Evolutionary conservation across 345 rosid species (phyloP).

Genomic region (Gynandropsis gynandra): DNA sequence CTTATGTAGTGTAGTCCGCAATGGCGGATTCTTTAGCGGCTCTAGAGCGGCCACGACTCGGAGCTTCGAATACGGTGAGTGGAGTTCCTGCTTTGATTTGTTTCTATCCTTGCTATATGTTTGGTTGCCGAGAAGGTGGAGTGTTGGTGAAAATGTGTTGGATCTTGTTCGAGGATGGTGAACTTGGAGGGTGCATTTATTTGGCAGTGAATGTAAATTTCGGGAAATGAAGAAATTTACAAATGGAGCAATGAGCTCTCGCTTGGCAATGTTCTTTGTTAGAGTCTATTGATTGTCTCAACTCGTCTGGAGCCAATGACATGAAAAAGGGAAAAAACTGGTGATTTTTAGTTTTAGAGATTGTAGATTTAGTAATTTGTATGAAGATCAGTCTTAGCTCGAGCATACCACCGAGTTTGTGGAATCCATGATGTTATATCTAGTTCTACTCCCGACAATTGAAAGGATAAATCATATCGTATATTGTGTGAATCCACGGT

Average conservation of each 20-base stretch:
- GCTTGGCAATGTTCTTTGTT: not conserved
- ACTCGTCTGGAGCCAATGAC: too few relatives aligned
- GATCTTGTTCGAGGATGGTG: not conserved
- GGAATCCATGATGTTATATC: too few relatives aligned
- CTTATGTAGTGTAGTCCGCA: slow-evolving; percentile 17
- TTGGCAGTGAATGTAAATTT: not conserved
- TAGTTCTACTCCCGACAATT: too few relatives aligned
- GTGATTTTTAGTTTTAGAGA: too few relatives aligned
- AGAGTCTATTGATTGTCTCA: not conserved
- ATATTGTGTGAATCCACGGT: too few relatives aligned
- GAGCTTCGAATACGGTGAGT: slow-evolving; percentile 61
- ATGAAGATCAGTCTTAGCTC: too few relatives aligned
- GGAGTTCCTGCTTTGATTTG: not conserved
- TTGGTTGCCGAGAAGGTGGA: slow-evolving; percentile 15
- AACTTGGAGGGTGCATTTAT: not conserved
- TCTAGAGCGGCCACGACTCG: slow-evolving; percentile 62
- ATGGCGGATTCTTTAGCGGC: slow-evolving; percentile 80
- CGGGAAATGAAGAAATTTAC: not conserved
- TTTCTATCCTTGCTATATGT: slow-evolving; percentile 8
- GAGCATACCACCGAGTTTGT: too few relatives aligned
- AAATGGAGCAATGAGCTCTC: not conserved
- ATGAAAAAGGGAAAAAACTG: too few relatives aligned
- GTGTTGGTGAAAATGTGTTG: not conserved
- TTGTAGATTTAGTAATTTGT: too few relatives aligned
- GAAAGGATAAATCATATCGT: too few relatives aligned